These are phyloP conservation scores for Scheffersomyces stambukii DNA, from an alignment of 1,139 yeast species.

Conservation along the genomic window DNA sequence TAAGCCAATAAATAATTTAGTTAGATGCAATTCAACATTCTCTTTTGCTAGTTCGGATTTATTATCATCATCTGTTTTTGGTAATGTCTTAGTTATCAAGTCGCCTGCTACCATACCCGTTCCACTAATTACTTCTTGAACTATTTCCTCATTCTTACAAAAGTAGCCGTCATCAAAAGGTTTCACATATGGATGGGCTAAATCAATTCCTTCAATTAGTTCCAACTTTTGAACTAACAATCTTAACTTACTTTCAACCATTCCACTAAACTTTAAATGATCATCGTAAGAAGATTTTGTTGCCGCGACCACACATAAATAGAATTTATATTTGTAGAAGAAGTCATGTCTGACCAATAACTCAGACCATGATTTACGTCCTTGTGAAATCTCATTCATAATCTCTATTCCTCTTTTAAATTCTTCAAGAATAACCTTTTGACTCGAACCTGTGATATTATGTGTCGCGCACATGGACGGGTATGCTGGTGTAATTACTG, in stretches of 20 bases:
- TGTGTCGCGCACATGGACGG: slow-evolving; percentile 99
- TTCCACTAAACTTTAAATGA: slow-evolving; percentile 85
- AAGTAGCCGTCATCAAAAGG: slow-evolving; percentile 59
- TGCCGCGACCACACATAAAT: slow-evolving; percentile 75
- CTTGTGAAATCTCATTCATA: slow-evolving; percentile 63
- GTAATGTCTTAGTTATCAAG: slow-evolving; percentile 17
- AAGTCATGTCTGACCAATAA: slow-evolving; percentile 75
- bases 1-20: slow-evolving; percentile 78
- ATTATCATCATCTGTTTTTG: slow-evolving; percentile 8
- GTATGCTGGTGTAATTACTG: slow-evolving; percentile 98
- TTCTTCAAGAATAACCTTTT: slow-evolving; percentile 71
- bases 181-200: slow-evolving; percentile 90
- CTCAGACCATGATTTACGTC: slow-evolving; percentile 69
- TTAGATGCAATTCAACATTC: slow-evolving; percentile 47
- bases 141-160: slow-evolving; percentile 51
- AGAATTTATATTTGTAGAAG: slow-evolving; percentile 79
- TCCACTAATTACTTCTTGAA: slow-evolving; percentile 34
- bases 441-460: slow-evolving; percentile 85
- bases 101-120: too few relatives aligned
- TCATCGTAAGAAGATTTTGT: slow-evolving; percentile 72
- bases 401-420: slow-evolving; percentile 69
- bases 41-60: slow-evolving; percentile 14
- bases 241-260: slow-evolving; percentile 86
- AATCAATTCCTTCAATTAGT: slow-evolving; percentile 61
- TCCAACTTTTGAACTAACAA: slow-evolving; percentile 80